These are phyloP conservation scores for Penicillium sp. DNA, from an alignment of 2,329 filamentous ascomycete genomes.

Conservation along the genomic window DNA sequence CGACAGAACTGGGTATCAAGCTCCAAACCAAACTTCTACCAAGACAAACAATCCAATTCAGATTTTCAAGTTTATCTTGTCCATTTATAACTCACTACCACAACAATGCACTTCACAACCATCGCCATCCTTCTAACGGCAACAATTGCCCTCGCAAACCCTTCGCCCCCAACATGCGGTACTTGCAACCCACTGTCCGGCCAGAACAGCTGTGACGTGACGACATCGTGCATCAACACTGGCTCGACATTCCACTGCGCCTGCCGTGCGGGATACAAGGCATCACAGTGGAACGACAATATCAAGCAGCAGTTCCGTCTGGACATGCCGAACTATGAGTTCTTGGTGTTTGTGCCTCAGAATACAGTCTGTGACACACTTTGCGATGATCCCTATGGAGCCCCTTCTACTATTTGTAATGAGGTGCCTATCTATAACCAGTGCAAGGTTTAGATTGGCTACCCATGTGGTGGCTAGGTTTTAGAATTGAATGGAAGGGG, in stretches of 20 bases:
- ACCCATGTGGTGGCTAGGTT: not conserved
- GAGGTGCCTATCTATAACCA: slow-evolving; percentile 34
- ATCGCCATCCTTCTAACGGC: slow-evolving; percentile 26
- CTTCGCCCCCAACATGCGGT: slow-evolving; percentile 29
- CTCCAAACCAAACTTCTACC: not conserved
- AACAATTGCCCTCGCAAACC: slow-evolving; percentile 22
- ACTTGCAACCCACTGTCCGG: slow-evolving; percentile 44
- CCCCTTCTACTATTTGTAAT: slow-evolving; percentile 33
- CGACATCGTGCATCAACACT: slow-evolving; percentile 48
- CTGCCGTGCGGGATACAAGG: slow-evolving; percentile 44
- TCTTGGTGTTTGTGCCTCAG: slow-evolving; percentile 41
- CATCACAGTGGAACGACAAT: slow-evolving; percentile 31
- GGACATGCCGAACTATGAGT: slow-evolving; percentile 39
- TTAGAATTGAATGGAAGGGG: not conserved
- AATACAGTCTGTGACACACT: slow-evolving; percentile 37
- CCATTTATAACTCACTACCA: slow-evolving; percentile 1
- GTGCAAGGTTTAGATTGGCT: slow-evolving; percentile 26
- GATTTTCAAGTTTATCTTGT: not conserved
- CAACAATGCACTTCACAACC: slow-evolving; percentile 29
- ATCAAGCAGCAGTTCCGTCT: slow-evolving; percentile 39
- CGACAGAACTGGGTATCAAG: not conserved
- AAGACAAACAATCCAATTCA: not conserved
- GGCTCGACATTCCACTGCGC: slow-evolving; percentile 43
- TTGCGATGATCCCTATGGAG: slow-evolving; percentile 35
- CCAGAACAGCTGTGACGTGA: slow-evolving; percentile 43